Base-by-base conservation (phyloP, 2,329 filamentous ascomycete genomes). In the Fonsecaea erecta region DNA sequence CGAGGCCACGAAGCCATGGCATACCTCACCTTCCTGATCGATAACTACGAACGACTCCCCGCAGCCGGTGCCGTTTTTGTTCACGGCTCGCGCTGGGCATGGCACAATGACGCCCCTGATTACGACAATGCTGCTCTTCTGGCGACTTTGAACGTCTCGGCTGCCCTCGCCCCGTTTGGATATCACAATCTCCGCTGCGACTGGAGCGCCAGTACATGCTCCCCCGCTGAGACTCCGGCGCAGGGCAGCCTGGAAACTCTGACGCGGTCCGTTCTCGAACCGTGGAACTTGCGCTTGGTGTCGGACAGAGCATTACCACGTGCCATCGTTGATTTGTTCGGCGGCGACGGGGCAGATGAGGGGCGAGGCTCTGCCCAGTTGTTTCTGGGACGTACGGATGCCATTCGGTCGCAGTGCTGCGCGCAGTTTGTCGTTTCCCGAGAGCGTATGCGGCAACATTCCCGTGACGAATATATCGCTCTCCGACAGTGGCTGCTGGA, bases 361-460 rank as follows among this genome's bases (percentile, higher is more conserved):
- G 35, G 1, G 2, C 7, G 3, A 6, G 35, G 51, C 24, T 51
- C 52, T 3, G n/a, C 37, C 3, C 59, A 40, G 56, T 32, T 69
- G 71, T 57, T 73, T 75, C 70, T 82, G 62, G 78, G 79, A 70
- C 68, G 79, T 69, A 72, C 76, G 74, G 72, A 82, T 78, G 71
- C 80, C 63, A 37, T 83, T 67, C 71, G 80, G 62, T 75, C 79
- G 51, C 79, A 84, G 73, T 86, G 84, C 71, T 86, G 84, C 74
- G 84, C 84, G 11, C 85, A 85, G 67, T 86, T 86, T 71, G 82
- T 81, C 12, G 83, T 85, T 24, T 77, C 80, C 2, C 74, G 81
- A 4, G 77, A 81, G 12, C 76, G 78, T 18, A 78, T 86, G 18
- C 80, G 77, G 73, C 79, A 80, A 64, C 82, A 85, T 72, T 77